phyloP scores from a whole-genome alignment of 2,329 filamentous ascomycete genomes.

The Alternaria hordeiaustralica region DNA sequence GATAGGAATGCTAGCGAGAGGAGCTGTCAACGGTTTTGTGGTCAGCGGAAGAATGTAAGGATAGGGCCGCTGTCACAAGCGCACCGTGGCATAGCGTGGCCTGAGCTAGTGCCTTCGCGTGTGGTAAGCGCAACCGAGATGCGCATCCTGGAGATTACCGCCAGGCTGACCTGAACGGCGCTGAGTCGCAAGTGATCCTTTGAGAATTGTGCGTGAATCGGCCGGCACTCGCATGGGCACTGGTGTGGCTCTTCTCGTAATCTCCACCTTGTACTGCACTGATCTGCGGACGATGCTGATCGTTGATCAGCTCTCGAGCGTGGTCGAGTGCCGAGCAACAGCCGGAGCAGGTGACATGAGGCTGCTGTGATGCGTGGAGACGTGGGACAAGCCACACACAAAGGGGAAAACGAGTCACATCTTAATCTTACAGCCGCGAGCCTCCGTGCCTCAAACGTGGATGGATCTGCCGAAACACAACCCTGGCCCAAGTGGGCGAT shows the following conservation, averaged over 20 bases:
- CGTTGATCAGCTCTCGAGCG: not conserved
- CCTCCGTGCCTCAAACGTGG: not conserved
- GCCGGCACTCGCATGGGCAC: not conserved
- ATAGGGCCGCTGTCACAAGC: slow-evolving; percentile 14
- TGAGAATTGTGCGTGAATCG: not conserved
- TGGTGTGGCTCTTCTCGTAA: not conserved
- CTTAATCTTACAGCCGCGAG: slow-evolving; percentile 5
- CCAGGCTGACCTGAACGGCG: slow-evolving; percentile 2
- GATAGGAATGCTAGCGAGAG: not conserved
- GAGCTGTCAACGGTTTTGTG: not conserved
- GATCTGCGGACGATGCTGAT: slow-evolving; percentile 1
- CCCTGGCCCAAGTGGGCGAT: not conserved
- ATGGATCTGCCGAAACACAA: slow-evolving; percentile 2
- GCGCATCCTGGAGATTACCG: slow-evolving; percentile 11
- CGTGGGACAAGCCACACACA: slow-evolving; percentile 6
- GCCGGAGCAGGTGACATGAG: slow-evolving; percentile 12
- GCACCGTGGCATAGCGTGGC: slow-evolving; percentile 5
- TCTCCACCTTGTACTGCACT: not conserved
- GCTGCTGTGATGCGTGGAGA: slow-evolving; percentile 3
- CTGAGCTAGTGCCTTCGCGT: slow-evolving; percentile 8
- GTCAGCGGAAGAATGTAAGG: slow-evolving; percentile 3
- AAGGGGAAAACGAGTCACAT: slow-evolving; percentile 4
- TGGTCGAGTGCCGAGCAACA: slow-evolving; percentile 9
- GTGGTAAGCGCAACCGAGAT: slow-evolving; percentile 17
- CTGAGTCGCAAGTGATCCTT: not conserved